Evolutionary conservation across 345 rosid species (phyloP).

Genomic region (Cardiospermum halicacabum): DNA sequence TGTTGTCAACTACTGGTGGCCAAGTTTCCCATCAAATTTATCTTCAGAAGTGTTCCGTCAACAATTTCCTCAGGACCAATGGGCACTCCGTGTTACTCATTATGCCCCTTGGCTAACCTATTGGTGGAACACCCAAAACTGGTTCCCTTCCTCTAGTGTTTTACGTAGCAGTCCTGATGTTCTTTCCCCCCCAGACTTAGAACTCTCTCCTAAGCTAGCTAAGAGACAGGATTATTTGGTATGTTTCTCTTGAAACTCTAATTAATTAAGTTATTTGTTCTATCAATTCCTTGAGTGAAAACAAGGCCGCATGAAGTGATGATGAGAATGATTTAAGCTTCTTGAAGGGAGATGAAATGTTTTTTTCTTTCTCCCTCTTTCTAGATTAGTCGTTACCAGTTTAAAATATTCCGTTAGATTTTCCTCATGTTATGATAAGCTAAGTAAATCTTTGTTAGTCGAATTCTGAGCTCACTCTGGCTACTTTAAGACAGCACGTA

Average conservation of each 20-base stretch:
- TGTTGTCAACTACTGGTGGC: slow-evolving; percentile 60
- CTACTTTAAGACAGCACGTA: not conserved
- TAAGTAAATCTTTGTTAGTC: not conserved
- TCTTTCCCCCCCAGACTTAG: slow-evolving; percentile 38
- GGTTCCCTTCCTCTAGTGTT: slow-evolving; percentile 45
- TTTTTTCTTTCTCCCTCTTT: not conserved
- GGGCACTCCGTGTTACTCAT: slow-evolving; percentile 60
- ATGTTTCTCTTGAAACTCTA: slow-evolving; percentile 3
- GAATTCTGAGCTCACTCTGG: not conserved
- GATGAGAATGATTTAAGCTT: not conserved
- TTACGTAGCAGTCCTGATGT: slow-evolving; percentile 16
- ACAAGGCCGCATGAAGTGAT: too few relatives aligned
- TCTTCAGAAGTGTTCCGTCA: slow-evolving; percentile 40
- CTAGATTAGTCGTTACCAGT: not conserved
- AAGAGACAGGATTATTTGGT: slow-evolving; percentile 19
- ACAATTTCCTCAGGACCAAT: slow-evolving; percentile 40
- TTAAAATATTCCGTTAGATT: not conserved
- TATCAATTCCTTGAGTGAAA: too few relatives aligned
- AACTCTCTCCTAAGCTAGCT: slow-evolving; percentile 24
- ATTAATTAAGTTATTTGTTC: not conserved
- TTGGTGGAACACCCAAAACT: slow-evolving; percentile 71
- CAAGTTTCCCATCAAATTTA: slow-evolving; percentile 39
- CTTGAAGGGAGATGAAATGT: not conserved
- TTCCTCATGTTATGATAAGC: not conserved
- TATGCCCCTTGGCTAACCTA: slow-evolving; percentile 56